These are phyloP conservation scores for Fusarium graminum DNA, from an alignment of 2,329 filamentous ascomycete genomes.

Conservation along the genomic window DNA sequence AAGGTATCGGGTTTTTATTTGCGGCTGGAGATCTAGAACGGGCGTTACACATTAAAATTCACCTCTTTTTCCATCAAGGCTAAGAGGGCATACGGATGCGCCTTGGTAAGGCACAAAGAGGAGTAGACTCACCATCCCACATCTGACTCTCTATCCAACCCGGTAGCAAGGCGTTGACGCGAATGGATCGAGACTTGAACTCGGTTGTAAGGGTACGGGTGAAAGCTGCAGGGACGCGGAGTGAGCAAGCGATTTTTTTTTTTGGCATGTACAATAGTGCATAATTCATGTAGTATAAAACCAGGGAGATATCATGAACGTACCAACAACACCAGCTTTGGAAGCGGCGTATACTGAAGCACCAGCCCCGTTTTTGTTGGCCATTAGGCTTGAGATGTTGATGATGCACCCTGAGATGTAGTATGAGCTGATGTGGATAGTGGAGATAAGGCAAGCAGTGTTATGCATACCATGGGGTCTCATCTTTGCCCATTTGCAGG, in stretches of 20 bases:
- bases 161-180: slow-evolving; percentile 84
- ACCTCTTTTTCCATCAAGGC: slow-evolving; percentile 31
- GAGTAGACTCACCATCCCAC: slow-evolving; percentile 72
- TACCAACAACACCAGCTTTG: slow-evolving; percentile 83
- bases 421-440: slow-evolving; percentile 10
- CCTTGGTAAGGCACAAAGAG: slow-evolving; percentile 29
- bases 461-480: slow-evolving; percentile 50
- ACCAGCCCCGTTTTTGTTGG: slow-evolving; percentile 75
- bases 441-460: neutral
- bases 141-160: slow-evolving; percentile 87
- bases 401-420: slow-evolving; percentile 73
- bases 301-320: slow-evolving; percentile 44
- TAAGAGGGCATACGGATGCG: slow-evolving; percentile 19
- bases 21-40: slow-evolving; percentile 55
- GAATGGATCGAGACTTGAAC: slow-evolving; percentile 70
- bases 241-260: slow-evolving; percentile 27
- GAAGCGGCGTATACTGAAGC: slow-evolving; percentile 81
- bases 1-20: slow-evolving; percentile 56
- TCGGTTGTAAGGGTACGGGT: slow-evolving; percentile 76
- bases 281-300: slow-evolving; percentile 35
- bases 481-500: slow-evolving; percentile 64
- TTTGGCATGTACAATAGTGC: slow-evolving; percentile 44
- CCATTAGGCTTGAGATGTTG: slow-evolving; percentile 84
- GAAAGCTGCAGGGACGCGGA: slow-evolving; percentile 63
- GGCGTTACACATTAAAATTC: slow-evolving; percentile 58